These are phyloP conservation scores for Claviceps citrina DNA, from an alignment of 2,329 filamentous ascomycete species.

Conservation along the genomic window DNA sequence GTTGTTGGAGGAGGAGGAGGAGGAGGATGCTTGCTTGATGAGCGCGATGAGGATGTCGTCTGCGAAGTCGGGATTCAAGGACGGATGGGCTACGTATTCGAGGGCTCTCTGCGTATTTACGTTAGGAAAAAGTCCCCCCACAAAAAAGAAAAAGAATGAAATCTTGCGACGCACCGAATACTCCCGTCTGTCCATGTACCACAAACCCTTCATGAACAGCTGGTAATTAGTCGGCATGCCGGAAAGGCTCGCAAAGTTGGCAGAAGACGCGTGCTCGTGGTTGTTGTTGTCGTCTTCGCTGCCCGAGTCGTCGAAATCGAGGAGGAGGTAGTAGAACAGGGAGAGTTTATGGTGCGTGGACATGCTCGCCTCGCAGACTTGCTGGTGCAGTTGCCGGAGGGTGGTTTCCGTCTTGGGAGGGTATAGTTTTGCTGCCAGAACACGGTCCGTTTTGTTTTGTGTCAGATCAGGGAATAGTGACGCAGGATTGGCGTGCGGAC, in stretches of 20 bases:
- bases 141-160: too few relatives aligned
- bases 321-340: constrained; percentile 68
- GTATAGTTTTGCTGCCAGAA: constrained; percentile 44
- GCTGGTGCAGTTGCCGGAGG: constrained; percentile 53
- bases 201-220: constrained; percentile 68
- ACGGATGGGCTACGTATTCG: constrained; percentile 64
- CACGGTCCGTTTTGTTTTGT: too few relatives aligned
- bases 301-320: constrained; percentile 49
- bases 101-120: constrained; percentile 59
- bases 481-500: too few relatives aligned
- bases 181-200: constrained; percentile 60
- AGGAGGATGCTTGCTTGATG: constrained; percentile 43
- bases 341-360: constrained; percentile 67
- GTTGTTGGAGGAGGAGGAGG: too few relatives aligned
- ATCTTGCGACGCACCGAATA: constrained; percentile 45
- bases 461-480: too few relatives aligned
- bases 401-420: constrained; percentile 56
- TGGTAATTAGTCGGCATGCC: constrained; percentile 62
- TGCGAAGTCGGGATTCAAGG: constrained; percentile 63
- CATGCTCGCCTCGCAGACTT: constrained; percentile 48
- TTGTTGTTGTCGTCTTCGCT: constrained; percentile 35
- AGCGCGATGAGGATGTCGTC: constrained; percentile 65
- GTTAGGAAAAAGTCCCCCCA: too few relatives aligned
- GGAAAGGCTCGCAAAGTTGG: constrained; percentile 42
- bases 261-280: constrained; percentile 34